Conservation (phyloP, 352 stramenopile genomes). For the Peronosclerospora sorghi region DNA sequence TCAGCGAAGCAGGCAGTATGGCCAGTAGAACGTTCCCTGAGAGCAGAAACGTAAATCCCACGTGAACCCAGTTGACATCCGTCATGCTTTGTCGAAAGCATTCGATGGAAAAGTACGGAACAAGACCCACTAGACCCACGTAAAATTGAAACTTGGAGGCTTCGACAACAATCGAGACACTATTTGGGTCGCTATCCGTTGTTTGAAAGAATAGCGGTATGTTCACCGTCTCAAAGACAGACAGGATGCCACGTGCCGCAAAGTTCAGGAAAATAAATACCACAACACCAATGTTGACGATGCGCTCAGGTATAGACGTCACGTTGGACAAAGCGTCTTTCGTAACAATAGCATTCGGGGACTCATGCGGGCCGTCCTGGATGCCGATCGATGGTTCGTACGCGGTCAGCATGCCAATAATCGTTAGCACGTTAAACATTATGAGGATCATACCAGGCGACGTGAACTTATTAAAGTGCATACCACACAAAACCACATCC, state of each 20-base stretch:
- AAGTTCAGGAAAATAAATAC: constrained; percentile 82
- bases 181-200: constrained; percentile 46
- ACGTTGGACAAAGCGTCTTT: constrained; percentile 41
- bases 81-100: constrained; percentile 55
- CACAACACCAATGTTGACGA: constrained; percentile 59
- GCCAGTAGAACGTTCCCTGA: constrained; percentile 49
- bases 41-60: constrained; percentile 53
- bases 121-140: constrained; percentile 51
- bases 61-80: constrained; percentile 61
- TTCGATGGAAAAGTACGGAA: constrained; percentile 74
- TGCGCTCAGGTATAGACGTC: constrained; percentile 44
- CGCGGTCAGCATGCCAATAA: constrained; percentile 46
- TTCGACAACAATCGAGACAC: constrained; percentile 37
- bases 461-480: constrained; percentile 75
- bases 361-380: constrained; percentile 47
- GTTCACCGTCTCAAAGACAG: constrained; percentile 78
- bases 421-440: constrained; percentile 49
- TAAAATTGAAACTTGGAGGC: constrained; percentile 81
- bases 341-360: constrained; percentile 19
- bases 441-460: constrained; percentile 52
- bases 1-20: constrained; percentile 25
- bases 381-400: constrained; percentile 47
- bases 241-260: constrained; percentile 59
- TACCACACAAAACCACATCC: constrained; percentile 40
- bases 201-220: constrained; percentile 70